Conservation (phyloP, 2,329 filamentous ascomycete genomes). For the Colletotrichum coccodes region DNA sequence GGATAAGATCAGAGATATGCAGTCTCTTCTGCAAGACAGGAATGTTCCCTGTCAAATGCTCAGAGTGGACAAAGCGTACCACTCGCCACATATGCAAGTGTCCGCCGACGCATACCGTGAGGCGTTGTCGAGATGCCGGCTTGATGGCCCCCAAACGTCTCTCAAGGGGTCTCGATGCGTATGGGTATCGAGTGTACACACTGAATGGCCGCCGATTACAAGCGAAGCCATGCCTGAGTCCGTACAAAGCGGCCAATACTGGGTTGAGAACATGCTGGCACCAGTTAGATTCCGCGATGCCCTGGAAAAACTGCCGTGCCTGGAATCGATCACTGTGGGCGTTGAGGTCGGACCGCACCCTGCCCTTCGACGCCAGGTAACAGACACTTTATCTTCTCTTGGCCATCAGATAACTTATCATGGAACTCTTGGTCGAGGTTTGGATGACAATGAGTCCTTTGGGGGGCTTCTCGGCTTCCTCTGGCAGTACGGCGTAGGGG, state of each 20-base stretch:
- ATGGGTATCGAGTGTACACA: constrained; percentile 21
- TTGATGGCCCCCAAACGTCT: constrained; percentile 18
- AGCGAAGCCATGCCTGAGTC: background rate
- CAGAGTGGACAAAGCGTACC: constrained; percentile 41
- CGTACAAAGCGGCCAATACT: constrained; percentile 35
- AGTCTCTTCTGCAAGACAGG: constrained; percentile 32
- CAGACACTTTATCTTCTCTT: constrained; percentile 37
- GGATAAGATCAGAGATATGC: constrained; percentile 38
- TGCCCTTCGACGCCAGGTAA: constrained; percentile 50
- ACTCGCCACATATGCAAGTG: constrained; percentile 41
- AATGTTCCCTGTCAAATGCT: constrained; percentile 36
- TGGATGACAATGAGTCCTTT: constrained; percentile 34
- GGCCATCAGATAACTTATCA: constrained; percentile 35
- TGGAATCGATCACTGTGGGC: background rate
- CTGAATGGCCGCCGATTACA: background rate
- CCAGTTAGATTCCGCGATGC: constrained; percentile 40
- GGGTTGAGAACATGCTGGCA: constrained; percentile 40
- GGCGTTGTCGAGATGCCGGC: constrained; percentile 19
- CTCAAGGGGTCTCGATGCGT: constrained; percentile 42
- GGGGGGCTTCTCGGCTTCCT: constrained; percentile 34
- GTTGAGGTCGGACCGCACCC: constrained; percentile 48
- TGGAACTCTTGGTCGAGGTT: constrained; percentile 35
- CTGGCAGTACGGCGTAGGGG: constrained; percentile 33
- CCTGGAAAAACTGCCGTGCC: constrained; percentile 26
- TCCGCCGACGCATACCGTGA: background rate